Evolutionary conservation across 345 rosid species (phyloP).

Genomic region (Eucalyptus guilfoylei): DNA sequence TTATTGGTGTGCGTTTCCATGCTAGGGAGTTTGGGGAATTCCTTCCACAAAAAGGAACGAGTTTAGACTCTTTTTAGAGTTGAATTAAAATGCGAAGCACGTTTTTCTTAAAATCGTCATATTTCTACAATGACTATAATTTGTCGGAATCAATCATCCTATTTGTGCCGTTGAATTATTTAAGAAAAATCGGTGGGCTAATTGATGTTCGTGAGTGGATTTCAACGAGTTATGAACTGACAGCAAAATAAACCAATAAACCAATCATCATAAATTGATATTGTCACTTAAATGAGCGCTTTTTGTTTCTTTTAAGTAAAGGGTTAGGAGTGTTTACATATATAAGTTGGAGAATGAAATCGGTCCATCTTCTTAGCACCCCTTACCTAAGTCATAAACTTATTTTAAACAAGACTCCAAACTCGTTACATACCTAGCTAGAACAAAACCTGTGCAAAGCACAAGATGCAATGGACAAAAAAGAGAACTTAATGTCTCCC

Average conservation of each 20-base stretch:
- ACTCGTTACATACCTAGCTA: neutral
- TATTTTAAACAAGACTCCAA: neutral
- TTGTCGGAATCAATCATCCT: accelerated
- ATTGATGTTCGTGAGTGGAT: too few relatives aligned
- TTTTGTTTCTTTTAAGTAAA: neutral
- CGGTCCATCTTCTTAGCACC: neutral
- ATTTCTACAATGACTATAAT: accelerated
- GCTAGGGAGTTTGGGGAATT: neutral
- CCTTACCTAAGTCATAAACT: neutral
- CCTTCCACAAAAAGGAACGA: neutral
- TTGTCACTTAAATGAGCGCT: accelerated
- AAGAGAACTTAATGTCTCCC: neutral
- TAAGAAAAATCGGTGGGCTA: accelerated
- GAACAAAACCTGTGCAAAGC: neutral
- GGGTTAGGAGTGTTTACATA: neutral
- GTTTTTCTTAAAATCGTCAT: neutral
- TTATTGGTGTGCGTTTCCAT: neutral
- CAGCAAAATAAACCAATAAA: too few relatives aligned
- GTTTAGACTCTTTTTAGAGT: neutral
- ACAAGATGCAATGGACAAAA: neutral
- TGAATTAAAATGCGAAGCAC: accelerated
- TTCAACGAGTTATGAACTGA: accelerated
- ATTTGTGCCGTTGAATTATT: accelerated
- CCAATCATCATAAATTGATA: neutral
- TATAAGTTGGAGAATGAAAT: neutral